Conservation (phyloP, 371 early-diverging fungal genomes). For the Mortierella sp. region DNA sequence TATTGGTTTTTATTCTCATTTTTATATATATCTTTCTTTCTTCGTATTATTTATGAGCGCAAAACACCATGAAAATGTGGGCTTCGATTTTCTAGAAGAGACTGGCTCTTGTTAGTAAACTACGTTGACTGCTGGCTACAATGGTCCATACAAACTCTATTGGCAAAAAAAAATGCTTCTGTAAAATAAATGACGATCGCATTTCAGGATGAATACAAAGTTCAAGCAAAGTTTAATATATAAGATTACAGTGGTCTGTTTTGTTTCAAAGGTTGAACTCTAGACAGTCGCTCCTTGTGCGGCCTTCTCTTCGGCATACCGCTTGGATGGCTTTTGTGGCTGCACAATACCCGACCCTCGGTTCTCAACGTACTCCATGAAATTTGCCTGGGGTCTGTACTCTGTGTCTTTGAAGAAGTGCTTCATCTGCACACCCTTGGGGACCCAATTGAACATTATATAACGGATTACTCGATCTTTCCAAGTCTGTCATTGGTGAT, state of each 20-base stretch:
- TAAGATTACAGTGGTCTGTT: too few relatives aligned
- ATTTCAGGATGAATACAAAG: too few relatives aligned
- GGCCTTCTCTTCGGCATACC: neutral
- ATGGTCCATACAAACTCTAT: too few relatives aligned
- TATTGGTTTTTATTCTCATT: neutral
- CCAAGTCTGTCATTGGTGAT: conserved; percentile 16
- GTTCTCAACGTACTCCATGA: conserved; percentile 14
- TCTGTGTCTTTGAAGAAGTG: conserved; percentile 17
- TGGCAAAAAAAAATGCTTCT: too few relatives aligned
- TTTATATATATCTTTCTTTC: too few relatives aligned
- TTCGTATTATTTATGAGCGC: too few relatives aligned
- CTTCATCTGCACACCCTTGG: conserved; percentile 17
- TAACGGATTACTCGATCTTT: conserved; percentile 12
- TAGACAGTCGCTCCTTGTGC: neutral
- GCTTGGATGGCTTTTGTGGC: neutral
- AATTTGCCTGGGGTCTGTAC: conserved; percentile 25
- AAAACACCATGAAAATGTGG: too few relatives aligned
- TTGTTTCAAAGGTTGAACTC: neutral
- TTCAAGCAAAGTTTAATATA: too few relatives aligned
- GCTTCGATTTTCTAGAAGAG: too few relatives aligned
- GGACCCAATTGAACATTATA: conserved; percentile 26
- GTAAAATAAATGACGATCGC: too few relatives aligned
- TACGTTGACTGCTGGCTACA: too few relatives aligned
- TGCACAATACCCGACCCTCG: conserved; percentile 15
- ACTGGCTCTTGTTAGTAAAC: too few relatives aligned